Evolutionary conservation across 2,329 filamentous ascomycete species (phyloP).

Genomic region (Coniochaeta prunicola): DNA sequence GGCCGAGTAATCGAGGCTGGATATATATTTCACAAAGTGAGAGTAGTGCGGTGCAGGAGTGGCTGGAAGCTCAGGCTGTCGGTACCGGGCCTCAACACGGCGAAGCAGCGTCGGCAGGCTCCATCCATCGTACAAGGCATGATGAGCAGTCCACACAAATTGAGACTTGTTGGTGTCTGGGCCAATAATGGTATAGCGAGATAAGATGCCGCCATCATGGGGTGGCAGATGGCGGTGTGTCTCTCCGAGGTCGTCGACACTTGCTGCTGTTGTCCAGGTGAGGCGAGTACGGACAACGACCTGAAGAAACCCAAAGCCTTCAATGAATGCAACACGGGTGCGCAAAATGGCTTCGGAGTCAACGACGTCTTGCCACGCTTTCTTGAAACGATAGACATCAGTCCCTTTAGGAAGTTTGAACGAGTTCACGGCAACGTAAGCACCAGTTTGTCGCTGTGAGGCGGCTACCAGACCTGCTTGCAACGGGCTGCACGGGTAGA

Average conservation of each 20-base stretch:
- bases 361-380: conserved; percentile 7
- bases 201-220: conserved; percentile 12
- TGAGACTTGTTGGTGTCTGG: conserved; percentile 4
- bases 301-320: conserved; percentile 7
- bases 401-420: conserved; percentile 2
- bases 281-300: conserved; percentile 11
- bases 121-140: conserved; percentile 17
- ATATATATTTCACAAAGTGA: conserved; percentile 13
- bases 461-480: not conserved
- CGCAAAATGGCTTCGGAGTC: conserved; percentile 8
- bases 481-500: not conserved
- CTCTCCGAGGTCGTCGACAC: not conserved
- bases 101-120: conserved; percentile 12
- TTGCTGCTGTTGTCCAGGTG: conserved; percentile 5
- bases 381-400: conserved; percentile 1
- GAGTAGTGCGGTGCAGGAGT: conserved; percentile 9
- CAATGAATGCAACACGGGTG: conserved; percentile 6
- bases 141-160: conserved; percentile 14
- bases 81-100: conserved; percentile 13
- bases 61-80: not conserved
- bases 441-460: not conserved
- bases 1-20: conserved; percentile 4
- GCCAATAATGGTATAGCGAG: conserved; percentile 9
- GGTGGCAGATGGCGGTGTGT: conserved; percentile 10
- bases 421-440: conserved; percentile 3